Conservation (phyloP, 345 rosid genomes). For the Capsella bursapastoris region DNA sequence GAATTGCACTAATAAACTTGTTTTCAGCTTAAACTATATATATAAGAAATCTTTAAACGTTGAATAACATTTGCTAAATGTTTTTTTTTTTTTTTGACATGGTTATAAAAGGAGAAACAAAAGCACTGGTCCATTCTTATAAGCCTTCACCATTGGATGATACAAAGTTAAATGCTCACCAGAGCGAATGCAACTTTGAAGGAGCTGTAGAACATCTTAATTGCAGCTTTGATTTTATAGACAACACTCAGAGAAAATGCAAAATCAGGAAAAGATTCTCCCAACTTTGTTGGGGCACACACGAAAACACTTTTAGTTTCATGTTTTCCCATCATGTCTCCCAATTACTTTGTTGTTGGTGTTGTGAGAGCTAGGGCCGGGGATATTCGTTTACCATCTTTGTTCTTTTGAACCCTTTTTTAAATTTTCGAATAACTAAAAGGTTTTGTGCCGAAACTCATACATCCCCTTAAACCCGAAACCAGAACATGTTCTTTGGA, state of each 20-base stretch:
- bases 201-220: slow-evolving; percentile 11
- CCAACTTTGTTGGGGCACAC: slow-evolving; percentile 29
- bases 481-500: no score
- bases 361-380: not conserved
- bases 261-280: slow-evolving; percentile 27
- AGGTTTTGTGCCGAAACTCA: no score
- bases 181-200: slow-evolving; percentile 1
- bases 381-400: not conserved
- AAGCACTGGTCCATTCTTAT: not conserved
- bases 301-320: slow-evolving; percentile 8
- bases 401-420: not conserved
- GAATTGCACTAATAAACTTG: no score
- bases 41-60: no score
- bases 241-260: not conserved
- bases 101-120: not conserved
- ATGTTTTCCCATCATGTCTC: slow-evolving; percentile 17
- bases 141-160: slow-evolving; percentile 2
- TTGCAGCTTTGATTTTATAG: slow-evolving; percentile 18
- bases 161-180: slow-evolving; percentile 7
- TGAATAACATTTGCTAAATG: no score
- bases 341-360: not conserved
- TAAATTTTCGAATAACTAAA: no score
- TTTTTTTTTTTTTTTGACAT: no score
- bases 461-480: no score
- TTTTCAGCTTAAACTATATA: no score